These are phyloP conservation scores for Candida methanosorbosa DNA, from an alignment of 805 yeast genomes.

Conservation along the genomic window DNA sequence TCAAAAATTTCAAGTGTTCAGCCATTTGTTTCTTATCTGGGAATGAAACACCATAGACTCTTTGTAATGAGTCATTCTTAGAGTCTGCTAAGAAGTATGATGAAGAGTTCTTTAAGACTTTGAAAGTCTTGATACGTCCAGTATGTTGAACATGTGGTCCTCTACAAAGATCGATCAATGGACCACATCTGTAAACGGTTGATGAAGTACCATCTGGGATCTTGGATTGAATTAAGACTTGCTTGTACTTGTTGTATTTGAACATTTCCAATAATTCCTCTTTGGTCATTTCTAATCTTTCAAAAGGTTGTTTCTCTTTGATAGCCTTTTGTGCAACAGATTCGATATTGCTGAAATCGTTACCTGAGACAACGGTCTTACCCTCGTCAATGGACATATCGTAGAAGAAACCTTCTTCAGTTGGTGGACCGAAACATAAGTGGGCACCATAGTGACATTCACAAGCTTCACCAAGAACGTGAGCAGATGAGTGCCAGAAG, in stretches of 20 bases:
- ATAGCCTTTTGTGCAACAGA: slow-evolving; percentile 81
- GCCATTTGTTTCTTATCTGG: slow-evolving; percentile 96
- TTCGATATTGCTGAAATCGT: slow-evolving; percentile 80
- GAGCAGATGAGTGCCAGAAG: slow-evolving; percentile 99
- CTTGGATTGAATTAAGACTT: slow-evolving; percentile 74
- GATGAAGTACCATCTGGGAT: slow-evolving; percentile 94
- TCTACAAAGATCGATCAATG: slow-evolving; percentile 90
- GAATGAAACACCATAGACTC: slow-evolving; percentile 96
- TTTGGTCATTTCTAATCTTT: slow-evolving; percentile 85
- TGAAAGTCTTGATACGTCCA: slow-evolving; percentile 90
- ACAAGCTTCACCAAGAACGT: slow-evolving; percentile 95
- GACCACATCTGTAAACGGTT: slow-evolving; percentile 97
- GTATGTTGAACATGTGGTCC: slow-evolving; percentile 99
- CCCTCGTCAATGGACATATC: slow-evolving; percentile 85
- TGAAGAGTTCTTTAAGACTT: slow-evolving; percentile 89
- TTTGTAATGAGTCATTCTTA: slow-evolving; percentile 88
- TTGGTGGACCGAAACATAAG: slow-evolving; percentile 92
- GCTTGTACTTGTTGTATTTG: slow-evolving; percentile 91
- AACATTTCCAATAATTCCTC: slow-evolving; percentile 91
- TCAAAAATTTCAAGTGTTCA: slow-evolving; percentile 87
- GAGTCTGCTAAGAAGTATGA: slow-evolving; percentile 94
- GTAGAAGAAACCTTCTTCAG: slow-evolving; percentile 95
- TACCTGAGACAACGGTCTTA: slow-evolving; percentile 65
- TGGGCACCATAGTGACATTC: slow-evolving; percentile 96
- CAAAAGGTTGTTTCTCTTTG: slow-evolving; percentile 92